phyloP scores from a whole-genome alignment of 805 yeast species.

The Metschnikowia baotianmanensis region DNA sequence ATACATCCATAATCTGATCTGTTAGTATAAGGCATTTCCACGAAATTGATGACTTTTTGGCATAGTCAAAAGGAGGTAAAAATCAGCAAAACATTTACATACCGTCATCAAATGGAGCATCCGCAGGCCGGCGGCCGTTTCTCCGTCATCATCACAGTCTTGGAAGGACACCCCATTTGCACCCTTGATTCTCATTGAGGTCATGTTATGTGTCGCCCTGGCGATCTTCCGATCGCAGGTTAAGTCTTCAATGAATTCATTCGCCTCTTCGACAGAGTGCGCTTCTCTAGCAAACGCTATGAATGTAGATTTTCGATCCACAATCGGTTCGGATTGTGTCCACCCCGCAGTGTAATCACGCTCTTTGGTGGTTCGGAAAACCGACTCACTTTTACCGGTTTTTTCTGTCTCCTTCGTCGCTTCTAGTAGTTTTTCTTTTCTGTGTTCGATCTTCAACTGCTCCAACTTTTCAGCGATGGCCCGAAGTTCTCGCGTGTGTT shows the following conservation, averaged over 20 bases:
- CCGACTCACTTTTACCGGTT: not conserved
- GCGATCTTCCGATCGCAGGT: constrained; percentile 64
- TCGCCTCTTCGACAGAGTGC: constrained; percentile 65
- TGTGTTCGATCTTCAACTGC: constrained; percentile 17
- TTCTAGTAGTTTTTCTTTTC: constrained; percentile 3
- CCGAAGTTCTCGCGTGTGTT: constrained; percentile 4
- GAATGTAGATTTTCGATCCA: constrained; percentile 83
- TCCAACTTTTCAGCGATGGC: constrained; percentile 20
- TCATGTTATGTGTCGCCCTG: constrained; percentile 76
- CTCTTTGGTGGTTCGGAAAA: not conserved
- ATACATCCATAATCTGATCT: constrained; percentile 61
- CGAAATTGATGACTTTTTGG: no score
- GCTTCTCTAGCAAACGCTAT: constrained; percentile 71
- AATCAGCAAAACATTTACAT: constrained; percentile 19
- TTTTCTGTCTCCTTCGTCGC: not conserved
- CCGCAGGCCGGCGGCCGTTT: constrained; percentile 91
- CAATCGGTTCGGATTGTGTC: constrained; percentile 71
- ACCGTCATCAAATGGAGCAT: constrained; percentile 72
- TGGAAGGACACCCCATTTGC: constrained; percentile 57
- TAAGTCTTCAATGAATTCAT: constrained; percentile 47
- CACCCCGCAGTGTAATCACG: constrained; percentile 65
- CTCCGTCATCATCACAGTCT: constrained; percentile 97
- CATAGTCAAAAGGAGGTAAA: not conserved
- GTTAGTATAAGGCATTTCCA: constrained; percentile 23
- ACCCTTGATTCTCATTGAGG: constrained; percentile 77